Conservation (phyloP, 805 yeast genomes). For the Priceomyces haplophilus region DNA sequence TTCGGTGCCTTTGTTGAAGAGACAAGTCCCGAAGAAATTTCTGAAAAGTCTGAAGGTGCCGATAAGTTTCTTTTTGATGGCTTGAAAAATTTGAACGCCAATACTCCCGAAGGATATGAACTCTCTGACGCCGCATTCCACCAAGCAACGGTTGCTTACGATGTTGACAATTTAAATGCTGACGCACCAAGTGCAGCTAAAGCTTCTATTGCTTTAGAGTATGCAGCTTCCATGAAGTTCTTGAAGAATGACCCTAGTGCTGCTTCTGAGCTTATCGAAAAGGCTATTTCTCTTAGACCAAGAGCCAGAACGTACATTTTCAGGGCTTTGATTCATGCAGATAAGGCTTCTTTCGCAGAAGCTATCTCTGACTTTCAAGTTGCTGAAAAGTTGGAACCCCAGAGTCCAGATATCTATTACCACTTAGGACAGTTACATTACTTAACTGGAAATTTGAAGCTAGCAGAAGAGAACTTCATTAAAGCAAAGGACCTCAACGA, state of each 20-base stretch:
- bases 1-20: conserved; percentile 78
- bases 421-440: conserved; percentile 93
- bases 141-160: conserved; percentile 56
- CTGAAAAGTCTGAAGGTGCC: conserved; percentile 55
- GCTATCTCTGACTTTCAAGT: conserved; percentile 63
- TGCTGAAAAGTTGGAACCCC: conserved; percentile 68
- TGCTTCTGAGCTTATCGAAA: conserved; percentile 62
- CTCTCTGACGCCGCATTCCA: conserved; percentile 55
- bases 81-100: conserved; percentile 49
- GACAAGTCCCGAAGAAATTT: conserved; percentile 45
- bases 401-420: conserved; percentile 80
- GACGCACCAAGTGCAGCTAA: conserved; percentile 37
- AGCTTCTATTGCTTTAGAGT: conserved; percentile 75
- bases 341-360: conserved; percentile 60
- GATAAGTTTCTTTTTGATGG: conserved; percentile 66
- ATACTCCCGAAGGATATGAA: conserved; percentile 58
- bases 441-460: conserved; percentile 66
- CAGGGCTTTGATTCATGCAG: conserved; percentile 81
- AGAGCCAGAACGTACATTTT: conserved; percentile 80
- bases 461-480: conserved; percentile 72
- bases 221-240: conserved; percentile 78
- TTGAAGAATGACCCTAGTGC: conserved; percentile 67
- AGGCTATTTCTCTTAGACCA: conserved; percentile 64
- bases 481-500: conserved; percentile 74
- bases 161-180: conserved; percentile 28